Evolutionary conservation across 2,329 filamentous ascomycete genomes (phyloP).

Genomic region (Colletotrichum siamense): DNA sequence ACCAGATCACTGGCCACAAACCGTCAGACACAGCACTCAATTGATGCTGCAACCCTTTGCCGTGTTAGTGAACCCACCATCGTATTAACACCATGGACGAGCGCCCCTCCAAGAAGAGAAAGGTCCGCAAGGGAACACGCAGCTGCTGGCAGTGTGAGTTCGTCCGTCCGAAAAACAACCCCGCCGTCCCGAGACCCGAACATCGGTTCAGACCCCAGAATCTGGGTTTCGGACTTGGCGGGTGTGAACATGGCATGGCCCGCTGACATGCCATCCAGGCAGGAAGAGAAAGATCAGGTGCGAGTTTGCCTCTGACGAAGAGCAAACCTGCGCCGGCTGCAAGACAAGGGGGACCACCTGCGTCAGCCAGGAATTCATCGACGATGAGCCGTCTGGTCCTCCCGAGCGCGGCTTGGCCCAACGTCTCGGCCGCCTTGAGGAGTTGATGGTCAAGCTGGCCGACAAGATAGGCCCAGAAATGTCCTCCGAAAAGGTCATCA

Average conservation of each 20-base stretch:
- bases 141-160: conserved; percentile 65
- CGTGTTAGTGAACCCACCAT: background rate
- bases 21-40: background rate
- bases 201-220: background rate
- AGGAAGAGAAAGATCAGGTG: conserved; percentile 56
- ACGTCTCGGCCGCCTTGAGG: conserved; percentile 50
- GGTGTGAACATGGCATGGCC: background rate
- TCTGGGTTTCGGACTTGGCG: background rate
- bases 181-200: background rate
- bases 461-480: background rate
- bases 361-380: conserved; percentile 52
- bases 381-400: conserved; percentile 27
- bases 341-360: conserved; percentile 46
- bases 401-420: conserved; percentile 46
- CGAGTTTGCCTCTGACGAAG: conserved; percentile 42
- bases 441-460: conserved; percentile 50
- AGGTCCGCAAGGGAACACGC: conserved; percentile 58
- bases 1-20: background rate
- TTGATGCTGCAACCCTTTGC: background rate
- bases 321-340: conserved; percentile 51
- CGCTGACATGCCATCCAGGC: conserved; percentile 1
- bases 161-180: background rate
- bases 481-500: background rate
- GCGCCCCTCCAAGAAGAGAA: conserved; percentile 36
- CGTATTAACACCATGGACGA: background rate